Evolutionary conservation across 1,284 basidiomycete genomes (phyloP), one percentile per base, ranked within the genome.

Genomic region (Melanopsichium pennsylvanicum): DNA sequence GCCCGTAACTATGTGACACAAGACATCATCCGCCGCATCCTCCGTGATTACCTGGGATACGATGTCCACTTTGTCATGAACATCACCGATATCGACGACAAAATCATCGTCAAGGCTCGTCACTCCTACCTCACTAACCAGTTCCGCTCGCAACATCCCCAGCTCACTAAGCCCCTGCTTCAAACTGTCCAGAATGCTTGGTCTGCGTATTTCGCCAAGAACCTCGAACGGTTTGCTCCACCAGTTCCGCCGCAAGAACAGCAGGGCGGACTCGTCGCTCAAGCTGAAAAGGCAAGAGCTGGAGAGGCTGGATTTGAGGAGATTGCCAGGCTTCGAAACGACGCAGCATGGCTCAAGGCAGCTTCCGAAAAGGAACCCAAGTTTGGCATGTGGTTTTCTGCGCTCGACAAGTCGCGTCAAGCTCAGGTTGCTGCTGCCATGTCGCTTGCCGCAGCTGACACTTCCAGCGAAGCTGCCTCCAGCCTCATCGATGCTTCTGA

Each of bases 31-130:
- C 86, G 96, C 50, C 86, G 96, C 45, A 93, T 99, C 62, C 85
- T 98, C 83, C 86, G 89, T 2, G 93, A 98, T 83, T 97, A 97
- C 83, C 97, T 98, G 83, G 90, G 91, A 38, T 98, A 96, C 81
- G 91, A 97, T 79, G 89, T 98, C 57, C 92, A 97, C 81, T 97
- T 98, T 82, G 95, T 98, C 54, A 97, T 97, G 93, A 99, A 99
- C 83, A 89, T 99, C 76, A 99, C 96, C 5, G 96, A 99, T 82
- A 96, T 99, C 69, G 96, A 99, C 81, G 96, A 98, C 86, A 99
- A 99, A 87, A 95, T 92, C 67, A 72, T 85, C 74, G 38, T 50
- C 51, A 67, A 69, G 27, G 50, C 56, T 8, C 71, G 80, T 11
- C 80, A 81, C 43, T 50, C 67, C 8, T 59, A 77, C 79, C 87